A percentile compares a stretch with the other conserved stretches of the same genome.
These are phyloP conservation scores for Metschnikowia henanensis DNA, from an alignment of 805 yeast species.

Conservation along the genomic window DNA sequence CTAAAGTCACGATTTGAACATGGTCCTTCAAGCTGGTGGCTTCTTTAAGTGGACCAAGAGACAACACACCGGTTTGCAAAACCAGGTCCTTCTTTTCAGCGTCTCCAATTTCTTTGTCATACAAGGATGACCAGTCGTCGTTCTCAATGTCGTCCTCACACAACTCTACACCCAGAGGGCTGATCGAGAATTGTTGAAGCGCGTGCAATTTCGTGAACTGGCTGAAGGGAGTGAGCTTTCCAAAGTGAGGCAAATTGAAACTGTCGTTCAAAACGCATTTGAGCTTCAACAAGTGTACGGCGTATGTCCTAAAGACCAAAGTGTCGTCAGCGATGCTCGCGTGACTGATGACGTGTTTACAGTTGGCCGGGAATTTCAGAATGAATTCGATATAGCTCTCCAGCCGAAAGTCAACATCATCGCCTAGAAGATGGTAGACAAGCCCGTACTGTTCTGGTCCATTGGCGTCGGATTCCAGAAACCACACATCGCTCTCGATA, in stretches of 20 bases:
- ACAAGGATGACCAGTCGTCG: slow-evolving; percentile 31
- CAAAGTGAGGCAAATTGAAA: slow-evolving; percentile 43
- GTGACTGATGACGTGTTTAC: slow-evolving; percentile 75
- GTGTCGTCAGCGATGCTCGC: slow-evolving; percentile 59
- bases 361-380: slow-evolving; percentile 48
- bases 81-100: slow-evolving; percentile 17
- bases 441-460: slow-evolving; percentile 43
- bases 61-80: slow-evolving; percentile 21
- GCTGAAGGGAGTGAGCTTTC: slow-evolving; percentile 19
- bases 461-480: slow-evolving; percentile 28
- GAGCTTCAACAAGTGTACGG: slow-evolving; percentile 53
- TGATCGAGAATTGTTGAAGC: slow-evolving; percentile 30
- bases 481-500: slow-evolving; percentile 27
- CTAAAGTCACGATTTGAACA: slow-evolving; percentile 73
- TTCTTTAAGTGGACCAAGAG: slow-evolving; percentile 17
- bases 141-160: slow-evolving; percentile 20
- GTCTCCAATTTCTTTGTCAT: slow-evolving; percentile 24
- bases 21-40: slow-evolving; percentile 40
- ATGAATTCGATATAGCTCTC: slow-evolving; percentile 50
- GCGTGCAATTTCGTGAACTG: slow-evolving; percentile 27
- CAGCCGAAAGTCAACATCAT: slow-evolving; percentile 47
- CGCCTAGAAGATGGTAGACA: slow-evolving; percentile 80
- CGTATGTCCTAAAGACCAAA: slow-evolving; percentile 56
- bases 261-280: slow-evolving; percentile 48
- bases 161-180: slow-evolving; percentile 21